Base-by-base conservation (phyloP, 306 rosid genomes). In the Clitoria ternatea region DNA sequence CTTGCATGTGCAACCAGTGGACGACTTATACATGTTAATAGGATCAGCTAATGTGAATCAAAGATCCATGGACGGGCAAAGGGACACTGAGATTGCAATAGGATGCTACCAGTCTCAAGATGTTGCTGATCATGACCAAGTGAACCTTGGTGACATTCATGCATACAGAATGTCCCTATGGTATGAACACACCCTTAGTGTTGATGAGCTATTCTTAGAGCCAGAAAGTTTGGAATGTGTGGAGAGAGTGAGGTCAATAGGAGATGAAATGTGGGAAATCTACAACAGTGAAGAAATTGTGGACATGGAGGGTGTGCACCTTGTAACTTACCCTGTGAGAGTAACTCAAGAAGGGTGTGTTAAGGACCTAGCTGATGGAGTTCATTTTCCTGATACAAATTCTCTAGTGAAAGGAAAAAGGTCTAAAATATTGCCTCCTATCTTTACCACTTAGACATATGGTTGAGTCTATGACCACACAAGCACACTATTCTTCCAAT, bases 1-100 rank as follows among this genome's bases (percentile, higher is more conserved):
- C 24, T 55, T n/a, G 40, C 57, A 42, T 47, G 27, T 36, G 47
- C 19, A 27, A 55, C 61, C 72, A 94, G 99, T 91, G 96, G 99
- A 94, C 80, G 99, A 94, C 77, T 60, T 79, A 48, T 94, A 91
- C 89, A 75, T 94, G 27, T 6, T 94, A 44, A 86, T 94, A 47
- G 99, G 99, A 75, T 94, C 99, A 10, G 97, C 99, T 4, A 94
- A 94, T 66, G 80, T 94, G 73, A 94, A 94, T 84, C 99, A 91
- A 49, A 73, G 99, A 69, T 94, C 99, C 19, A 91, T 94, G 99
- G 99, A 94, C 8, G 99, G 99, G 2, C 36, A 83, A 61, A 76
- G 97, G 29, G 99, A 94, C 87, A 94, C 91, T 0, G 97, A 94
- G 75, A 94, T 94, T 1, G 99, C 95, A 18, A 84, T 94, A 69